A percentile compares a stretch with the other conserved stretches of the same genome.
These are phyloP conservation scores for Hypoxylon trugodes DNA, from an alignment of 495 filamentous ascomycete species.

Conservation along the genomic window DNA sequence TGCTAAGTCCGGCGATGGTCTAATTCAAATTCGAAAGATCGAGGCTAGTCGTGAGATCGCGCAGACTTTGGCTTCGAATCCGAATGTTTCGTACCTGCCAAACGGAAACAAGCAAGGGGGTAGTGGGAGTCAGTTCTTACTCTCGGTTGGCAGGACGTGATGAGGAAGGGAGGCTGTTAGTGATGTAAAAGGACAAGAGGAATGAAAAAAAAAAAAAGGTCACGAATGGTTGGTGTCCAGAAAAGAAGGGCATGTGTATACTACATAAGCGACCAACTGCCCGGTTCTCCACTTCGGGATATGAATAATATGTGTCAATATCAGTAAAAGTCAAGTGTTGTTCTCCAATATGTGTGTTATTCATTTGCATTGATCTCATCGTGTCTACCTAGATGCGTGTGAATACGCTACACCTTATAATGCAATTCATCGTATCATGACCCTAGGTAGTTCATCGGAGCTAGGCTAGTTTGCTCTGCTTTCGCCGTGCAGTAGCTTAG, in stretches of 20 bases:
- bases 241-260: slow-evolving; percentile 31
- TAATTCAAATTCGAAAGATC: slow-evolving; percentile 95
- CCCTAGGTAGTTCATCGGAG: no score
- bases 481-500: no score
- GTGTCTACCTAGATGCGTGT: not conserved
- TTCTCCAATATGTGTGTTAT: not conserved
- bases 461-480: no score
- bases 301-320: slow-evolving; percentile 43
- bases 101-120: slow-evolving; percentile 71
- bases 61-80: slow-evolving; percentile 84
- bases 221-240: not conserved
- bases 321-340: slow-evolving; percentile 8
- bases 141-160: slow-evolving; percentile 57
- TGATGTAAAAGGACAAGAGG: no score
- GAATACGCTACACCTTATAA: not conserved
- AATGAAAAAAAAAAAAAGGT: slow-evolving; percentile 1
- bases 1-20: slow-evolving; percentile 87
- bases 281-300: slow-evolving; percentile 46
- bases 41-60: slow-evolving; percentile 98
- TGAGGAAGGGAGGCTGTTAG: not conserved
- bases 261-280: slow-evolving; percentile 29
- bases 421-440: not conserved
- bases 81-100: slow-evolving; percentile 95
- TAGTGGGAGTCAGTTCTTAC: slow-evolving; percentile 63
- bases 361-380: not conserved